Base-by-base conservation (phyloP, 2,329 filamentous ascomycete species). In the Magnaporthiopsis rhizophila region DNA sequence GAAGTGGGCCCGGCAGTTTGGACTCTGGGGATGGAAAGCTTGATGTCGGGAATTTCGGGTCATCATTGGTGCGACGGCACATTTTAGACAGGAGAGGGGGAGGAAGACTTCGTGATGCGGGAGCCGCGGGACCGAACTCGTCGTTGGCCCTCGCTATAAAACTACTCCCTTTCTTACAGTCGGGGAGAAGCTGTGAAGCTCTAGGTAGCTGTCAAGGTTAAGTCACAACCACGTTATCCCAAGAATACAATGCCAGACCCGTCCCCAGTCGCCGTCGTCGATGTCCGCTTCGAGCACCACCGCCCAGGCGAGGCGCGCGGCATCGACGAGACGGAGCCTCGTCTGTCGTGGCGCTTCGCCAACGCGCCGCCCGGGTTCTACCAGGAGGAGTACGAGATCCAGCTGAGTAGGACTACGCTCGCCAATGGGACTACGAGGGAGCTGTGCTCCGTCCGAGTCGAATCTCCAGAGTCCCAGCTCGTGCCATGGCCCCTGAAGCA, bases 401-500 rank as follows among this genome's bases (percentile, higher is more conserved):
- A 67, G 30, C 59, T 70, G n/a, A 32, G 15, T 18, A 34, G 24
- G 50, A 36, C 28, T 64, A 61, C 26, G 7, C 56, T 58, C 21
- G 30, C 8, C 2, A n/a, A 21, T 24, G n/a, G 58, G 30, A 3
- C 8, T n/a, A 28, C 26, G 8, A 28, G 24, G 12, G 59, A 66
- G 32, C n/a, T 53, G 2, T 65, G 66, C 66, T 53, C 57, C 1
- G 65, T 67, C 24, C 8, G 45, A 7, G 45, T 53, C 21, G 45
- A 61, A 15, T 64, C 63, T 38, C 61, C 62, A 56, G 59, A 61
- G 1, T 77, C 75, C 1, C 68, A 74, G 15, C 69, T 77, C 4
- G 74, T 76, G 11, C 72, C 74, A 6, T 78, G 75, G 76, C 75
- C 75, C 12, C 64, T 68, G 32, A 53, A 61, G 24, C 65, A 67